Evolutionary conservation across 495 filamentous ascomycete genomes (phyloP), one percentile per base, ranked within the genome.

Genomic region (Penicillium salamii): DNA sequence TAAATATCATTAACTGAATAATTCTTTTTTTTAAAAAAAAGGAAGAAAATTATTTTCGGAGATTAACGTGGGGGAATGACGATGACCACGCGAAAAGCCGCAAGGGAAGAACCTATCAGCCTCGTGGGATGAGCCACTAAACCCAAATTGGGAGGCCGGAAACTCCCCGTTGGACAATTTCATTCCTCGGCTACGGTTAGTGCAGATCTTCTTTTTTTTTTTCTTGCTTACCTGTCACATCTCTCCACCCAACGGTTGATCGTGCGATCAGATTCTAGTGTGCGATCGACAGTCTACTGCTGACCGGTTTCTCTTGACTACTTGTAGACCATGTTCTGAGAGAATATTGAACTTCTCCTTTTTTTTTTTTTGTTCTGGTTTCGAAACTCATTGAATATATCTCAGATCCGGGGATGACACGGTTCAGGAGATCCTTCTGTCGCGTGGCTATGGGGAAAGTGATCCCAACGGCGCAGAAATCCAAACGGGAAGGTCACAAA

Each of bases 21-120:
- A n/a, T n/a, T n/a, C n/a, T n/a, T n/a, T n/a, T n/a, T n/a, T n/a
- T n/a, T n/a, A n/a, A n/a, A n/a, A n/a, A n/a, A n/a, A n/a, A n/a
- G n/a, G n/a, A n/a, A n/a, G n/a, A n/a, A n/a, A 28, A 43, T 19
- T 35, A 6, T 37, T 48, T 31, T 58, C 61, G 61, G 61, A 64
- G 61, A 64, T 64, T 64, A 64, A 64, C 52, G 56, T 52, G 51
- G 58, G n/a, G 34, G 50, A 34, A 59, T 62, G 59, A 61, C 58
- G 58, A 58, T 61, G 42, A 21, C 53, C 57, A 61, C 50, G 57
- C 53, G 50, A 53, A 38, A 17, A 32, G 29, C 29, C 29, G 31
- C 32, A 52, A 32, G 29, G 29, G 31, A 28, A 20, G 29, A 49
- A 47, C 20, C 43, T 23, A 44, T 13, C 32, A 44, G 28, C 38